Evolutionary conservation across 768 basidiomycete genomes (phyloP).

Genomic region (Tylopilus subfusipes): DNA sequence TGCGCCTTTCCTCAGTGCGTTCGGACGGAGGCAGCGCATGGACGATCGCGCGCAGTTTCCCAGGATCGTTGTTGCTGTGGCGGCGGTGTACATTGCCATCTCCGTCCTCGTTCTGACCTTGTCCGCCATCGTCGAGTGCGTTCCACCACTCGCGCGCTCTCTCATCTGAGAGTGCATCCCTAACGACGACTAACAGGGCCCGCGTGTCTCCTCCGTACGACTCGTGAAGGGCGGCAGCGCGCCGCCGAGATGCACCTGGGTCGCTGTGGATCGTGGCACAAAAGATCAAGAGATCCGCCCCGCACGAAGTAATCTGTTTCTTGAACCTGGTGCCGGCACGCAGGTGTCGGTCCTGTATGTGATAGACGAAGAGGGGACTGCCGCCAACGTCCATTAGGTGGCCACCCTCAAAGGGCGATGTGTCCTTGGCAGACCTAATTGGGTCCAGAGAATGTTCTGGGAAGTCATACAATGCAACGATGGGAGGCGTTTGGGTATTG

Average conservation of each 20-base stretch:
- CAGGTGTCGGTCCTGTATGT: constrained; percentile 19
- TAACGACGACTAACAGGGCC: constrained; percentile 24
- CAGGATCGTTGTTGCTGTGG: background rate
- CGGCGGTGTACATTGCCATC: background rate
- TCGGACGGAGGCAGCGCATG: constrained; percentile 17
- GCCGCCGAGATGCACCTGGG: constrained; percentile 5
- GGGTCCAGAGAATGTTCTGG: constrained; percentile 4
- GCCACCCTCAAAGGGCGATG: constrained; percentile 16
- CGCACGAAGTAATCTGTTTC: constrained; percentile 18
- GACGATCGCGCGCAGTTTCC: constrained; percentile 19
- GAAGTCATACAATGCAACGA: constrained; percentile 24
- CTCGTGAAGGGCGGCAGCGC: constrained; percentile 14
- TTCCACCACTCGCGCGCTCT: constrained; percentile 23
- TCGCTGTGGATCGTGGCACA: constrained; percentile 13
- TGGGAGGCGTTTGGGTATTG: constrained; percentile 9
- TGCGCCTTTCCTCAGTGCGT: background rate
- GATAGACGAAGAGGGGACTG: constrained; percentile 17
- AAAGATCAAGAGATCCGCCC: constrained; percentile 26
- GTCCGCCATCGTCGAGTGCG: background rate
- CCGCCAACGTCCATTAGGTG: constrained; percentile 19
- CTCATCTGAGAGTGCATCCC: constrained; percentile 18
- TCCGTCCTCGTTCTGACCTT: background rate
- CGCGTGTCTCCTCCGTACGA: constrained; percentile 27
- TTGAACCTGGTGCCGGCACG: constrained; percentile 22
- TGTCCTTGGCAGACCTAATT: constrained; percentile 10